Percentiles rank a stretch among this genome's conserved stretches.
Conservation (phyloP, 768 basidiomycete genomes). For the Xerocomus spinulosus region DNA sequence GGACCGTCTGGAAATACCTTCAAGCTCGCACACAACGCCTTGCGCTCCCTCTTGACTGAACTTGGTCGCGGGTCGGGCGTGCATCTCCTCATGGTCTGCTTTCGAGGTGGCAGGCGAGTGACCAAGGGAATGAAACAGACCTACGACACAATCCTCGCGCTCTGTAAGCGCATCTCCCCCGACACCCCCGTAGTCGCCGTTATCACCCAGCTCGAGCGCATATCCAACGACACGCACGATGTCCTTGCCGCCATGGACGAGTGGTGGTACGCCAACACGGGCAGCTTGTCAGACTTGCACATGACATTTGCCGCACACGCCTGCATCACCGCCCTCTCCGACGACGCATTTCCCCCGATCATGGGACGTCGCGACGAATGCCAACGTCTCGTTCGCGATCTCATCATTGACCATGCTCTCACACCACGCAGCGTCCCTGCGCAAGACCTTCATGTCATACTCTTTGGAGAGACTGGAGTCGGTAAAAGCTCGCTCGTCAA, state of each 20-base stretch:
- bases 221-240: background rate
- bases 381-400: slow-evolving; percentile 22
- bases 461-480: slow-evolving; percentile 41
- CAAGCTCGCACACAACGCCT: slow-evolving; percentile 14
- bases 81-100: slow-evolving; percentile 20
- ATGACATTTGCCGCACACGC: slow-evolving; percentile 19
- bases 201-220: slow-evolving; percentile 19
- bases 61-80: slow-evolving; percentile 13
- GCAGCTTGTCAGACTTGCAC: slow-evolving; percentile 2
- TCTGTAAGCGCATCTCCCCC: slow-evolving; percentile 16
- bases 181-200: slow-evolving; percentile 18
- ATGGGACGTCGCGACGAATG: slow-evolving; percentile 20
- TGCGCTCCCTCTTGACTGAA: slow-evolving; percentile 22
- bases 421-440: slow-evolving; percentile 14
- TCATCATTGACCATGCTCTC: slow-evolving; percentile 21
- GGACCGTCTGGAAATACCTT: slow-evolving; percentile 10
- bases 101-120: slow-evolving; percentile 17
- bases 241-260: slow-evolving; percentile 17
- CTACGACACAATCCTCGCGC: slow-evolving; percentile 12
- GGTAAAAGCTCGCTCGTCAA: slow-evolving; percentile 35
- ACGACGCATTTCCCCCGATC: slow-evolving; percentile 12
- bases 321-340: no score
- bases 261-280: slow-evolving; percentile 19
- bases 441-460: slow-evolving; percentile 31
- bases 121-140: slow-evolving; percentile 19